phyloP scores from a whole-genome alignment of 2,329 filamentous ascomycete genomes.

The Alternaria gaisen region DNA sequence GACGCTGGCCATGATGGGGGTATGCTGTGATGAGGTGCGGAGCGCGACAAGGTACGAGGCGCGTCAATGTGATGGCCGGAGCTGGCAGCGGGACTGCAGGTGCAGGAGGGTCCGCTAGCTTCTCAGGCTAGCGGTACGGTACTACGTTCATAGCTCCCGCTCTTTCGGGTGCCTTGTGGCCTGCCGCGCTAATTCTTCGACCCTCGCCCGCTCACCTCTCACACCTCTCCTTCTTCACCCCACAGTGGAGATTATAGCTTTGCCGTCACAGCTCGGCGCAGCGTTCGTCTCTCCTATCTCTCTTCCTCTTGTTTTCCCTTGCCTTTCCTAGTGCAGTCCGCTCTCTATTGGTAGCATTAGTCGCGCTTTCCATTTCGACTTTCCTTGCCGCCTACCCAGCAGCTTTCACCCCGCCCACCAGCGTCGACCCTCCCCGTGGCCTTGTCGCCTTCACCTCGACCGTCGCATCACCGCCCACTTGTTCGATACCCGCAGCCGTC shows the following conservation, averaged over 20 bases:
- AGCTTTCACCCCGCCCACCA: conserved; percentile 29
- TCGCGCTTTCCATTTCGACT: conserved; percentile 38
- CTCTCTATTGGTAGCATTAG: conserved; percentile 36
- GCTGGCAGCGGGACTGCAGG: not conserved
- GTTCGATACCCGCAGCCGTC: conserved; percentile 9
- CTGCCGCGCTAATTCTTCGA: conserved; percentile 37
- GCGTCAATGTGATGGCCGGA: not conserved
- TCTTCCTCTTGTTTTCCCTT: conserved; percentile 51
- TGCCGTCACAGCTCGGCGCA: conserved; percentile 48
- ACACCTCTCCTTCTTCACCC: conserved; percentile 46
- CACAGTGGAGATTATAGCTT: conserved; percentile 45
- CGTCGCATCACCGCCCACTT: conserved; percentile 15
- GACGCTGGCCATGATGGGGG: conserved; percentile 23
- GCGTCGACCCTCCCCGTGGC: conserved; percentile 21
- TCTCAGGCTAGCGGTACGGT: not conserved
- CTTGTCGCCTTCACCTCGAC: conserved; percentile 22
- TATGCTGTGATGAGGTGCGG: not conserved
- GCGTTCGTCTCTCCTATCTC: conserved; percentile 47
- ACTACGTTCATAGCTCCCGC: conserved; percentile 18
- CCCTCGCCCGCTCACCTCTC: conserved; percentile 29
- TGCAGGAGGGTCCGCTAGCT: not conserved
- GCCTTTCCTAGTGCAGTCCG: conserved; percentile 47
- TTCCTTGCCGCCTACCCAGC: conserved; percentile 41
- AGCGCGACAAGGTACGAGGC: not conserved
- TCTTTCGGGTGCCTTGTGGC: conserved; percentile 31